Percentiles rank a stretch among this genome's conserved stretches.
Evolutionary conservation across 163 green algal species (phyloP).

Genomic region (Chloromonas sp.): DNA sequence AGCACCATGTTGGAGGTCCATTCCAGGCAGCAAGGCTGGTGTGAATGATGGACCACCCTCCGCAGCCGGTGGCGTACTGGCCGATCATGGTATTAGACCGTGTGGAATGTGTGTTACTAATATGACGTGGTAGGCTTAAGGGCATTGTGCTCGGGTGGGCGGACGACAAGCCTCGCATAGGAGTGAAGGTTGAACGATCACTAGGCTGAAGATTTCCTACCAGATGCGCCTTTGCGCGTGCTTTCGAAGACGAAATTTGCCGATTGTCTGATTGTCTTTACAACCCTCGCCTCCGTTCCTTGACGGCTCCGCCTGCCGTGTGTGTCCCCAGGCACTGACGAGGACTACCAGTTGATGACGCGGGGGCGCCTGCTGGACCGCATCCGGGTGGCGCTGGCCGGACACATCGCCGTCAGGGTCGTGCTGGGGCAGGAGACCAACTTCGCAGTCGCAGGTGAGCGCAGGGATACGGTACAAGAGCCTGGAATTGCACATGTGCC

Average conservation of each 20-base stretch:
- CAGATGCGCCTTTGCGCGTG: too few species aligned
- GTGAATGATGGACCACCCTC: neutral
- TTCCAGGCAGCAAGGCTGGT: too few species aligned
- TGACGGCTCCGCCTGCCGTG: too few species aligned
- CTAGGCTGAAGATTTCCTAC: too few species aligned
- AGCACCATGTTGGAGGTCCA: neutral
- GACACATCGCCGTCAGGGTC: conserved; percentile 40
- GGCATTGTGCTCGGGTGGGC: too few species aligned
- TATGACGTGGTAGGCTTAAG: neutral
- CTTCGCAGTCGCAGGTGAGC: conserved; percentile 39
- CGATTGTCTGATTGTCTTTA: too few species aligned
- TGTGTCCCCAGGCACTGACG: conserved; percentile 46
- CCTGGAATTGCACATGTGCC: too few species aligned
- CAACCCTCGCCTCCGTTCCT: too few species aligned
- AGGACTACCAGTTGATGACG: conserved; percentile 84
- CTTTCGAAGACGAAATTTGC: too few species aligned
- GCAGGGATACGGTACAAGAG: too few species aligned
- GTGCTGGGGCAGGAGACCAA: conserved; percentile 53
- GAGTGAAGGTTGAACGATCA: too few species aligned
- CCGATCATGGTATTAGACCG: neutral
- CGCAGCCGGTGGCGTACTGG: neutral
- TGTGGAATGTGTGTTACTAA: neutral
- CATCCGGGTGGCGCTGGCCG: conserved; percentile 64
- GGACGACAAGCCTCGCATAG: too few species aligned
- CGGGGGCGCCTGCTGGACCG: conserved; percentile 69